Percentiles rank a stretch among this genome's conserved stretches.
These are phyloP conservation scores for Adiantum capillusveneris DNA, from an alignment of 75 land plant species.

Conservation along the genomic window DNA sequence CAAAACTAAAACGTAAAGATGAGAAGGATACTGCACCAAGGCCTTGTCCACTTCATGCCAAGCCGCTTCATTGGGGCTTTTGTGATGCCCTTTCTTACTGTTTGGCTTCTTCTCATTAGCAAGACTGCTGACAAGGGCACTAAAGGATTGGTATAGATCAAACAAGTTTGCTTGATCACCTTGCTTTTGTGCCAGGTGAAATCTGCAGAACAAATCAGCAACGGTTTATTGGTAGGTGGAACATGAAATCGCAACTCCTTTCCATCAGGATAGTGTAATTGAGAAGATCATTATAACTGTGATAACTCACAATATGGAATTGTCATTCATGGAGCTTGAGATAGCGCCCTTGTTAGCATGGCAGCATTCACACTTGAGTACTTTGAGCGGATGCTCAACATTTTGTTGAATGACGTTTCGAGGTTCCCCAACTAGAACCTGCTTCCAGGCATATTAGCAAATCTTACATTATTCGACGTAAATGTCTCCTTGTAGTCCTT, in stretches of 20 bases:
- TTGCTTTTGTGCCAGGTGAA: neutral
- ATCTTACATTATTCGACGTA: no score
- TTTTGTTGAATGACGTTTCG: slow-evolving; percentile 24
- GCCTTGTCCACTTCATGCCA: neutral
- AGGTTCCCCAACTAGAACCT: slow-evolving; percentile 26
- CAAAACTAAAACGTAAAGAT: neutral
- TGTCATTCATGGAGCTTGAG: slow-evolving; percentile 26
- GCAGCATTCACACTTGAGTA: slow-evolving; percentile 29
- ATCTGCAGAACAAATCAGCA: slow-evolving; percentile 4
- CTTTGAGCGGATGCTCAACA: slow-evolving; percentile 10
- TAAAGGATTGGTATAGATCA: slow-evolving; percentile 1
- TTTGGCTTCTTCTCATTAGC: neutral
- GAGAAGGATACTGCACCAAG: slow-evolving; percentile 5
- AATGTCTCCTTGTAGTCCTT: no score
- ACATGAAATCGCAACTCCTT: no score
- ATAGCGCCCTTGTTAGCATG: slow-evolving; percentile 3
- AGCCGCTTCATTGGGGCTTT: neutral
- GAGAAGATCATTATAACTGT: no score
- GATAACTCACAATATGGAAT: slow-evolving; percentile 17
- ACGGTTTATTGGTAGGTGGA: no score
- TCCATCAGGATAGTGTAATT: no score
- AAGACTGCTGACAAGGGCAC: neutral
- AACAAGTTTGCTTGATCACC: neutral
- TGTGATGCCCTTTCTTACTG: neutral
- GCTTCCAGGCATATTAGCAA: no score